These are phyloP conservation scores for Sedum album DNA, from an alignment of 164 flowering plant genomes.

Conservation along the genomic window DNA sequence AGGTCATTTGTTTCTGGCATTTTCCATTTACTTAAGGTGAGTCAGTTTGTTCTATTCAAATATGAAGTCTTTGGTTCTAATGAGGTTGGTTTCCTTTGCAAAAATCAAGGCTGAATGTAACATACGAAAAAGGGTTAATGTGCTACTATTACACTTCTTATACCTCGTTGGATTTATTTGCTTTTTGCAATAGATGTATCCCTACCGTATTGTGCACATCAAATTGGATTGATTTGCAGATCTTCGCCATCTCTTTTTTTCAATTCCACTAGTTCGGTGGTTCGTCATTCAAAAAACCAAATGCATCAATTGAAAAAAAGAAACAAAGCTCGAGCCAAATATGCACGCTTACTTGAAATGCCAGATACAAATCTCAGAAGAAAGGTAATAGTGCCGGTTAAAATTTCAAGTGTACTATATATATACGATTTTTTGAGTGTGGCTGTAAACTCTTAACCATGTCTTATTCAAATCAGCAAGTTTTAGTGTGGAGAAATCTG, in stretches of 20 bases:
- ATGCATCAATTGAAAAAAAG: constrained; percentile 73
- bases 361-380: constrained; percentile 66
- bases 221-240: constrained; percentile 31
- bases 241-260: constrained; percentile 93
- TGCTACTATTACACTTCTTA: too few relatives aligned
- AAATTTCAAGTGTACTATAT: too few relatives aligned
- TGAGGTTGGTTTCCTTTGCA: background rate
- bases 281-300: constrained; percentile 40
- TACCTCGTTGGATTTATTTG: too few relatives aligned
- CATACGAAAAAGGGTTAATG: too few relatives aligned
- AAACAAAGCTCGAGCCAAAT: constrained; percentile 56
- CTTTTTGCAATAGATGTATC: background rate
- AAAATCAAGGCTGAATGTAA: too few relatives aligned
- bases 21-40: constrained; percentile 95
- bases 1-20: constrained; percentile 63
- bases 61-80: background rate
- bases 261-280: constrained; percentile 88
- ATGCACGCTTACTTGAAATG: constrained; percentile 57
- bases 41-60: constrained; percentile 9
- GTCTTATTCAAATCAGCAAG: too few relatives aligned
- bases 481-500: too few relatives aligned
- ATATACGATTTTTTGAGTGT: too few relatives aligned
- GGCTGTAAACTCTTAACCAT: too few relatives aligned
- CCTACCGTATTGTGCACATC: constrained; percentile 23
- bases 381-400: constrained; percentile 83